phyloP scores from a whole-genome alignment of 352 stramenopile genomes.

The Globisporangium perplexum region DNA sequence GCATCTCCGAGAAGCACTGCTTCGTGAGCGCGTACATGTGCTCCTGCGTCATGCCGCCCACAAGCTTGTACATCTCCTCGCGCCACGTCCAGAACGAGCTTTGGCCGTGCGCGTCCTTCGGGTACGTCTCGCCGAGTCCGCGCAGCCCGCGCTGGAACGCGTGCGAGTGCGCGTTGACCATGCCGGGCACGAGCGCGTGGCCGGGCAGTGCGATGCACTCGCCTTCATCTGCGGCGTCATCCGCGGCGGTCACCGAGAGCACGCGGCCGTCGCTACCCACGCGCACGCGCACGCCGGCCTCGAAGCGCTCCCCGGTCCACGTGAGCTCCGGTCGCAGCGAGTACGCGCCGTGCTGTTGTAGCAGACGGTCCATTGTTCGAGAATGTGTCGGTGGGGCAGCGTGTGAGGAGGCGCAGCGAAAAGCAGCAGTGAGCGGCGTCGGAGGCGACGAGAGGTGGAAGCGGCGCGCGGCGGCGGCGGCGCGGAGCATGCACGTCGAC shows the following conservation, averaged over 20 bases:
- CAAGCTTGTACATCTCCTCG: constrained; percentile 82
- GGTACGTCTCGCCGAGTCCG: constrained; percentile 71
- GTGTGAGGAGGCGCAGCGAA: not conserved
- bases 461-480: not conserved
- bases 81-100: constrained; percentile 83
- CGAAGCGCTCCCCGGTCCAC: constrained; percentile 54
- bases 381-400: not conserved
- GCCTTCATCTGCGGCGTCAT: not conserved
- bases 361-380: constrained; percentile 17
- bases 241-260: constrained; percentile 20
- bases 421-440: not conserved
- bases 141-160: constrained; percentile 69
- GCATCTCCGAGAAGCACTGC: constrained; percentile 80
- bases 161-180: constrained; percentile 82
- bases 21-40: constrained; percentile 61
- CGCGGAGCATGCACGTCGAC: constrained; percentile 8
- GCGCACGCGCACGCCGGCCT: constrained; percentile 42
- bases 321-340: constrained; percentile 60
- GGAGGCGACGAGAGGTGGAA: not conserved
- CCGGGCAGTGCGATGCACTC: constrained; percentile 27
- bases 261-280: constrained; percentile 48
- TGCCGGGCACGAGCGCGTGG: constrained; percentile 49
- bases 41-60: constrained; percentile 53
- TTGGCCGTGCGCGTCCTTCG: constrained; percentile 24
- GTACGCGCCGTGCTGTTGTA: constrained; percentile 25